Conservation (phyloP, 2,329 filamentous ascomycete genomes). For the Endoconidiophora laricicola region DNA sequence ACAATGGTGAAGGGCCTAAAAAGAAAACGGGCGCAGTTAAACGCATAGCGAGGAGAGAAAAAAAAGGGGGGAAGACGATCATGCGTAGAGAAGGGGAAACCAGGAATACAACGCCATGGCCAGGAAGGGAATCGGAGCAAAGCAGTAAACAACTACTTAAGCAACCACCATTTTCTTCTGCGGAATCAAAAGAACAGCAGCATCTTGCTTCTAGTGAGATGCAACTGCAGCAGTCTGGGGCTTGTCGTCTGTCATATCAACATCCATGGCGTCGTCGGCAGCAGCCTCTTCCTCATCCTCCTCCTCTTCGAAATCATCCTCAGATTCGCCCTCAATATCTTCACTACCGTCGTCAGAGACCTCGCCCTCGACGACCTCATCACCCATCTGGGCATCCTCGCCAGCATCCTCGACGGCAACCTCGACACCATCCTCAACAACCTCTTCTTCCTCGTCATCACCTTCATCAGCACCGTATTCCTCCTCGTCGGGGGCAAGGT, state of each 20-base stretch:
- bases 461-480: constrained; percentile 84
- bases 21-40: neutral
- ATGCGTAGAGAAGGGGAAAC: constrained; percentile 8
- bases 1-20: neutral
- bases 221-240: constrained; percentile 16
- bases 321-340: constrained; percentile 62
- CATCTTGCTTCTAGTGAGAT: constrained; percentile 10
- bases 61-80: neutral
- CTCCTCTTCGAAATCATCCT: constrained; percentile 53
- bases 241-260: constrained; percentile 27
- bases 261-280: constrained; percentile 33
- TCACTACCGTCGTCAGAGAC: constrained; percentile 60
- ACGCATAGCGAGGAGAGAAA: neutral
- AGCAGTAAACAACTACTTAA: constrained; percentile 5
- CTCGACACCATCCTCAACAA: constrained; percentile 34
- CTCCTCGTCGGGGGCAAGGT: constrained; percentile 68
- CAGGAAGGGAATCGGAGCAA: constrained; percentile 8
- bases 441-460: constrained; percentile 49
- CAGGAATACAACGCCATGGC: constrained; percentile 10
- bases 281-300: constrained; percentile 21
- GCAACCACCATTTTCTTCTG: constrained; percentile 7
- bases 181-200: constrained; percentile 4
- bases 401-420: constrained; percentile 33
- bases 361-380: constrained; percentile 36
- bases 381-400: constrained; percentile 32